Base-by-base conservation (phyloP, 148 eudicot genomes). In the Amaranthus cruentus region DNA sequence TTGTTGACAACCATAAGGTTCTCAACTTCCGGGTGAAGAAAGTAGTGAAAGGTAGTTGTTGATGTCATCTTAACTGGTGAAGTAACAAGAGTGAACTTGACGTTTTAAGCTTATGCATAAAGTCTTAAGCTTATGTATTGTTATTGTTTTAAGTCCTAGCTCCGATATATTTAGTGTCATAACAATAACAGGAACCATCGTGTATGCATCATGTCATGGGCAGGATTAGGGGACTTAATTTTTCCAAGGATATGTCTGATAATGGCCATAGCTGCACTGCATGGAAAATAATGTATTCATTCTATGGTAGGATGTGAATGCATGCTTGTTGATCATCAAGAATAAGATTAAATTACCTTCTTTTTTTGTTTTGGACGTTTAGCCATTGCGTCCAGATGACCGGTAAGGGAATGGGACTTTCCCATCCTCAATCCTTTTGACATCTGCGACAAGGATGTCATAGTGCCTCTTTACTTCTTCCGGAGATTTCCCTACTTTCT, bases 401-500 rank as follows among this genome's bases (percentile, higher is more conserved):
- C 76, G 68, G 83, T 89, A 89, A 49, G 90, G 88, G 76, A 74
- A 81, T 11, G 88, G 85, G 48, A 87, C 86, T 15, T 71, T 73
- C 28, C 90, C 93, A 0, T 83, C 77, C 83, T 87, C 90, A 65
- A 89, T 89, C 70, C 55, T 76, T 62, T 72, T 81, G 61, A 89
- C 77, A 68, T 89, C 93, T 60, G 81, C 85, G 1, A 80, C 82
- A n/a, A 89, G 87, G 55, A 85, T 81, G 47, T 85, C 87, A 75
- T 88, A 88, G 75, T 87, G 92, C 77, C 82, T 83, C 68, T 83
- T 85, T 18, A 89, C 93, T 82, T 89, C 90, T 75, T 89, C 86
- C 0, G 80, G 84, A 7, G 93, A 77, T 80, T 89, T 89, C 28
- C 88, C 90, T 15, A 89, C 93, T 9, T 78, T 81, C 50, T 67